These are phyloP conservation scores for Ceratocystis albifundus DNA, from an alignment of 2,329 filamentous ascomycete genomes.

Conservation along the genomic window DNA sequence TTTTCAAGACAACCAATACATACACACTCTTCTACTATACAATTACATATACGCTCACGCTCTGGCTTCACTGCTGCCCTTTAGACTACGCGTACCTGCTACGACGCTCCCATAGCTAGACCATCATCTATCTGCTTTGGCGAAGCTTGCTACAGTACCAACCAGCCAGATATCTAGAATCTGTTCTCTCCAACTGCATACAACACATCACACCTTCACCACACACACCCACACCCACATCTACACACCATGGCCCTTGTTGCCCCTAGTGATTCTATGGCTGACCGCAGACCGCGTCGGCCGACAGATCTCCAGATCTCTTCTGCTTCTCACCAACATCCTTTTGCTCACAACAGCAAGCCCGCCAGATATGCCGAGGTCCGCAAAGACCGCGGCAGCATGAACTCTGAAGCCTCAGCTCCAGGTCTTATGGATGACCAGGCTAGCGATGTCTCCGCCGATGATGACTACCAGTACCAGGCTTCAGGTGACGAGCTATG, in stretches of 20 bases:
- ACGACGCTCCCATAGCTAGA: background rate
- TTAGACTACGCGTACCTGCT: background rate
- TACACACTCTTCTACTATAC: background rate
- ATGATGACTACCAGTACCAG: slow-evolving; percentile 42
- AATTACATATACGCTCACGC: background rate
- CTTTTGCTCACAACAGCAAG: slow-evolving; percentile 19
- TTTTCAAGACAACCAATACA: background rate
- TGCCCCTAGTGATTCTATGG: background rate
- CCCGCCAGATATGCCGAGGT: slow-evolving; percentile 23
- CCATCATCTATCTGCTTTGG: background rate
- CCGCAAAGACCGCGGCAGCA: slow-evolving; percentile 33
- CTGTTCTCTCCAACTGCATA: background rate
- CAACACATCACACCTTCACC: background rate
- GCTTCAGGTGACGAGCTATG: slow-evolving; percentile 37
- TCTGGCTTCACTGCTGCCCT: background rate
- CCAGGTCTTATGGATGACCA: slow-evolving; percentile 42
- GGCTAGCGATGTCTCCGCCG: slow-evolving; percentile 39
- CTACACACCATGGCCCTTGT: slow-evolving; percentile 9
- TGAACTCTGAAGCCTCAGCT: slow-evolving; percentile 37
- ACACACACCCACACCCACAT: background rate
- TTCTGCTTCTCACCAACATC: slow-evolving; percentile 21
- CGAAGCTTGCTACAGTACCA: background rate
- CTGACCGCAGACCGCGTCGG: slow-evolving; percentile 13
- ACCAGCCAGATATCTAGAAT: background rate
- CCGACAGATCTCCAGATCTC: slow-evolving; percentile 19